A percentile compares a stretch with the other conserved stretches of the same genome.
These are phyloP conservation scores for Phytopythium montanum DNA, from an alignment of 352 stramenopile species.

Conservation along the genomic window DNA sequence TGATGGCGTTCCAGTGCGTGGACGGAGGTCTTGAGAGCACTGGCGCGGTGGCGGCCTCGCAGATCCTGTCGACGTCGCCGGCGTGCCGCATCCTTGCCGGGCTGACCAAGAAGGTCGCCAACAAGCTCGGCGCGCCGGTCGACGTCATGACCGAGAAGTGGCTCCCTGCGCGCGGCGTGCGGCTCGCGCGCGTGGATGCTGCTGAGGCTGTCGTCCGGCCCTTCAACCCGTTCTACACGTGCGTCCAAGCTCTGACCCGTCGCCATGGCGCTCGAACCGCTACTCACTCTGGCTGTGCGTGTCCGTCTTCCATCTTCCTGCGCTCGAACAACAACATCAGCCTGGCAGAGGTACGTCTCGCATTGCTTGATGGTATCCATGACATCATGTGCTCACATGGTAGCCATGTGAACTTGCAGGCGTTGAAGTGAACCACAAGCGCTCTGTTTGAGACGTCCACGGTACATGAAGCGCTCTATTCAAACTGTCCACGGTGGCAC, in stretches of 20 bases:
- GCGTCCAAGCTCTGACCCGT: constrained; percentile 5
- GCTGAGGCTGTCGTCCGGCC: constrained; percentile 16
- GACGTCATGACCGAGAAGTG: constrained; percentile 87
- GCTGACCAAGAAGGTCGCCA: constrained; percentile 82
- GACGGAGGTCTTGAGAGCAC: constrained; percentile 50
- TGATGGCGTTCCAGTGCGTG: constrained; percentile 54
- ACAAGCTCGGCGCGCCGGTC: constrained; percentile 70
- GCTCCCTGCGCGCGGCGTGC: constrained; percentile 39
- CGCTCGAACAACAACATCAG: background rate
- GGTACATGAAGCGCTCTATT: too few species aligned
- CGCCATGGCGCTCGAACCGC: background rate
- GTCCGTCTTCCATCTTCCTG: background rate
- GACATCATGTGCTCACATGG: background rate
- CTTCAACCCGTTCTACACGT: constrained; percentile 83
- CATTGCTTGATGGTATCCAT: background rate
- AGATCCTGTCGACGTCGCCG: constrained; percentile 69
- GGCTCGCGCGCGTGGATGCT: constrained; percentile 12
- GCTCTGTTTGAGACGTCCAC: too few species aligned
- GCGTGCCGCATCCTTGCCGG: constrained; percentile 70
- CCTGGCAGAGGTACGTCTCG: constrained; percentile 1
- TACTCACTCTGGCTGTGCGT: background rate
- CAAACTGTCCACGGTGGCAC: too few species aligned
- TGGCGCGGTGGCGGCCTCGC: constrained; percentile 25
- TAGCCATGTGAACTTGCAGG: background rate
- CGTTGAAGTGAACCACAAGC: too few species aligned